Evolutionary conservation across 2,329 filamentous ascomycete genomes (phyloP).

Genomic region (Aspergillus pseudoviridinutans): DNA sequence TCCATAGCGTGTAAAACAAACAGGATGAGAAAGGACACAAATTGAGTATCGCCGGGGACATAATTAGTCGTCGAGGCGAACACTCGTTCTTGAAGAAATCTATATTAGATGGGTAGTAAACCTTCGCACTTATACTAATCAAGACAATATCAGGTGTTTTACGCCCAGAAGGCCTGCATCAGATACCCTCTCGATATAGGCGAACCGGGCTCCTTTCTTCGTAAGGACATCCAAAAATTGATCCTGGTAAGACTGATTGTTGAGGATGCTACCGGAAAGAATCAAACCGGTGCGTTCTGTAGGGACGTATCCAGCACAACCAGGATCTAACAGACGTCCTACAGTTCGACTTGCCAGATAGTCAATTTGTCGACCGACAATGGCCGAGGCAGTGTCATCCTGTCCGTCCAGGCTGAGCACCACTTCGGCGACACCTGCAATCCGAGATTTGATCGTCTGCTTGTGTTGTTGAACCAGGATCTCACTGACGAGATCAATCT

Average conservation of each 20-base stretch:
- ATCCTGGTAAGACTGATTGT: slow-evolving; percentile 11
- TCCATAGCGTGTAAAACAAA: too few species aligned
- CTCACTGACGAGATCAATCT: slow-evolving; percentile 15
- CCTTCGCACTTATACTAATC: too few species aligned
- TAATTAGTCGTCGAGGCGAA: too few species aligned
- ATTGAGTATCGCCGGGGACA: too few species aligned
- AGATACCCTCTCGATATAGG: background rate
- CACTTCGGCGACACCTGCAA: slow-evolving; percentile 14
- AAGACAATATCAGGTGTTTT: background rate
- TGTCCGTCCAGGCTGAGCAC: slow-evolving; percentile 7
- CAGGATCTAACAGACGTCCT: slow-evolving; percentile 10
- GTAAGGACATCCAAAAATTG: background rate
- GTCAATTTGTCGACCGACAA: slow-evolving; percentile 9
- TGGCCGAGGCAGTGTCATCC: slow-evolving; percentile 7
- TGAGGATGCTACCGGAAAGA: slow-evolving; percentile 20
- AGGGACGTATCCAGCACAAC: slow-evolving; percentile 7
- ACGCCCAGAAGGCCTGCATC: slow-evolving; percentile 1
- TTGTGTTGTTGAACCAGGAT: slow-evolving; percentile 10
- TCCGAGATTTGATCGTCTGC: slow-evolving; percentile 12
- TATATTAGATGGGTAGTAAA: too few species aligned
- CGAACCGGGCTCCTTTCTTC: background rate
- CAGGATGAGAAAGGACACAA: too few species aligned
- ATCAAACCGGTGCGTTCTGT: slow-evolving; percentile 11
- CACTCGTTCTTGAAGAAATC: too few species aligned
- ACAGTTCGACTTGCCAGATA: slow-evolving; percentile 13